Conservation (phyloP, 371 early-diverging fungal species). For the Synchytrium microbalum region DNA sequence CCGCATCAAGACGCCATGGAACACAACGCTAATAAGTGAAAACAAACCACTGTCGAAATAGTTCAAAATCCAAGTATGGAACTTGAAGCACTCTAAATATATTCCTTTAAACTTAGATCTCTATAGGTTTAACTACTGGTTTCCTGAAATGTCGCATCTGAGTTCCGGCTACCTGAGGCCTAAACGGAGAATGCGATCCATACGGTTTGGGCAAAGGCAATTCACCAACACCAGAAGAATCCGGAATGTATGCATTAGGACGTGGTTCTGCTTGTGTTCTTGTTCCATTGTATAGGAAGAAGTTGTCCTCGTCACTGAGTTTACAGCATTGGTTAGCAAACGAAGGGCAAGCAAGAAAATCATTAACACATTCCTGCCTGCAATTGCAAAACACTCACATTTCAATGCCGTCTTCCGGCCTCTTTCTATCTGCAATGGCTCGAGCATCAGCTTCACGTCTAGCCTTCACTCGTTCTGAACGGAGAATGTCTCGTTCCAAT, state of each 20-base stretch:
- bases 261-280: conserved; percentile 43
- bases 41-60: too few relatives aligned
- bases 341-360: conserved; percentile 4
- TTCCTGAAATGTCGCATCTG: conserved; percentile 42
- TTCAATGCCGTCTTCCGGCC: conserved; percentile 13
- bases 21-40: too few relatives aligned
- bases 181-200: conserved; percentile 44
- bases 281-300: conserved; percentile 28
- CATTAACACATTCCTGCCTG: conserved; percentile 7
- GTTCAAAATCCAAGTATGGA: too few relatives aligned
- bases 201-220: conserved; percentile 52
- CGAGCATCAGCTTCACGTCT: conserved; percentile 19
- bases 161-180: conserved; percentile 37
- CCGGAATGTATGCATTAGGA: conserved; percentile 50
- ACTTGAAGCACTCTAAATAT: too few relatives aligned
- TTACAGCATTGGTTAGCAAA: conserved; percentile 1
- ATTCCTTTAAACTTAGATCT: too few relatives aligned
- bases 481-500: conserved; percentile 36
- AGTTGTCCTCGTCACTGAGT: conserved; percentile 34
- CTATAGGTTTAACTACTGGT: conserved; percentile 34
- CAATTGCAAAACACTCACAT: conserved; percentile 8
- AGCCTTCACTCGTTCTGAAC: conserved; percentile 22
- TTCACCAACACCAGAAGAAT: conserved; percentile 31
- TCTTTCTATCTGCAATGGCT: conserved; percentile 16
- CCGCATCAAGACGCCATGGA: too few relatives aligned